Base-by-base conservation (phyloP, 495 filamentous ascomycete genomes). In the Venustampulla echinocandica region DNA sequence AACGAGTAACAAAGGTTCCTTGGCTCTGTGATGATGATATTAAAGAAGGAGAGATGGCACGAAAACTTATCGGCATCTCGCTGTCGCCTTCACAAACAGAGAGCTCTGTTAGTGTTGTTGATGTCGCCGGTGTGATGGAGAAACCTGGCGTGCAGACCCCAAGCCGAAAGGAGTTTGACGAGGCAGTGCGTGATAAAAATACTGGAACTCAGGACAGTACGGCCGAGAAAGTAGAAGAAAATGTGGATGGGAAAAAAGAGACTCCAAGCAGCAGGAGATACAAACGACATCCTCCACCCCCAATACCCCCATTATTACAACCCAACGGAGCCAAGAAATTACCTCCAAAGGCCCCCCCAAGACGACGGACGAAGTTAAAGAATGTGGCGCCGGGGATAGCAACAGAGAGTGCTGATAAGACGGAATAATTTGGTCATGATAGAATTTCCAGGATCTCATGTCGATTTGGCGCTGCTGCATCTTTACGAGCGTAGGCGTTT, bases 91-190 rank as follows among this genome's bases (percentile, higher is more conserved):
- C 60, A 5, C 69, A 70, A 56, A 70, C 51, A 44, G 73, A 61
- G 51, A 80, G 67, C 61, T 73, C 62, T 46, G 66, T 86, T 41
- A 88, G 83, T 57, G 79, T 95, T 17, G 68, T 84, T 23, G 82
- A 87, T 50, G 77, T 93, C 24, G 88, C 88, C 11, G 72, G 77
- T 1, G 83, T 87, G 42, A 85, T 73, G 51, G 88, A 89, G 58
- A 89, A 85, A 57, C 89, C 87, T 0, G 90, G 89, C 1, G 77
- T 94, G 33, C 77, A 89, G 56, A 90, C 87, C 15, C 86, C 85
- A 9, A 92, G 84, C 60, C 70, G 77, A 42, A 81, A 69, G 47
- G 69, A 69, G n/a, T 49, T 52, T 18, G 44, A 49, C 14, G 41
- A 34, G 18, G 14, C n/a, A 4, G 25, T 47, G 11, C 37, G 48